A percentile compares a stretch with the other conserved stretches of the same genome.
Evolutionary conservation across 176 grass and related monocot genomes (phyloP).

Genomic region (Ananas comosus): DNA sequence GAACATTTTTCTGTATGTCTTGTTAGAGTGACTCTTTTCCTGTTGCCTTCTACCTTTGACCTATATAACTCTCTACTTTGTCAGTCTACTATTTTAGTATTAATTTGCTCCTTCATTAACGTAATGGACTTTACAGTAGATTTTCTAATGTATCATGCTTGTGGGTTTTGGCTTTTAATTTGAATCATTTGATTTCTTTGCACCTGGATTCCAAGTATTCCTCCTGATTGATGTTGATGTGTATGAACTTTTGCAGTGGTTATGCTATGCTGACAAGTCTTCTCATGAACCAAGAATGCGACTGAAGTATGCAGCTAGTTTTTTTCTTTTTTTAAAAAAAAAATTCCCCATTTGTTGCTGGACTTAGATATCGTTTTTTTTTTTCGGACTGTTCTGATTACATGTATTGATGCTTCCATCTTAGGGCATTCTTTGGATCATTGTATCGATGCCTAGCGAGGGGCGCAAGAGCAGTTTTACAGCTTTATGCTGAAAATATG

Average conservation of each 20-base stretch:
- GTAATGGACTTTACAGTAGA: neutral
- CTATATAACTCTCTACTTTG: too few relatives aligned
- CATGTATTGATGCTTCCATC: constrained; percentile 5
- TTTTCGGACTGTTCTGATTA: neutral
- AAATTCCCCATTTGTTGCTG: constrained; percentile 6
- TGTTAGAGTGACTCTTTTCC: neutral
- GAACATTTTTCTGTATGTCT: neutral
- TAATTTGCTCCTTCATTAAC: neutral
- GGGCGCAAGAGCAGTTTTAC: constrained; percentile 90
- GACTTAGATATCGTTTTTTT: constrained; percentile 2
- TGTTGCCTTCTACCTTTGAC: neutral
- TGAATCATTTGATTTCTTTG: neutral
- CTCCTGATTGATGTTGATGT: neutral
- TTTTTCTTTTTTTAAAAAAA: neutral
- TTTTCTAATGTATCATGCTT: neutral
- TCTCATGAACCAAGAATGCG: constrained; percentile 89
- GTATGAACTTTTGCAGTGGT: constrained; percentile 49
- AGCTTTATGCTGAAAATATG: constrained; percentile 93
- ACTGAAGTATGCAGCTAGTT: constrained; percentile 56
- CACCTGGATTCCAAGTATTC: neutral
- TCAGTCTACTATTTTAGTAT: neutral
- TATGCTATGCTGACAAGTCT: constrained; percentile 93
- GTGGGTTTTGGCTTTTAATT: neutral
- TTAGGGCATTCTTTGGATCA: constrained; percentile 93
- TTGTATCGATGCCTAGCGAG: constrained; percentile 93